Percentiles rank a stretch among this genome's conserved stretches.
phyloP scores from a whole-genome alignment of 1,284 basidiomycete species.

The Ustilago trichophora region DNA sequence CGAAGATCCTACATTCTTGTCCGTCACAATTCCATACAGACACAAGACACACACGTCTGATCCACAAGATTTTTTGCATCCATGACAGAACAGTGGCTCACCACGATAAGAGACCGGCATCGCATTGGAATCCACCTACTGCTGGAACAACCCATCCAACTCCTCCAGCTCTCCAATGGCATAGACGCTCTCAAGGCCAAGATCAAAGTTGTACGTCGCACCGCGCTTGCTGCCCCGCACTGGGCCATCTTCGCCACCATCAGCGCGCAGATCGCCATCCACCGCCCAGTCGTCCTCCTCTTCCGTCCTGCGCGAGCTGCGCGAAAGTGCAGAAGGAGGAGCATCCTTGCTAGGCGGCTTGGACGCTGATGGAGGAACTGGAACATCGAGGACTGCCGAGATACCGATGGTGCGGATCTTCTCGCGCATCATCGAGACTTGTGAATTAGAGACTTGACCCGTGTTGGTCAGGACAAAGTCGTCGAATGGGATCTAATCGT shows the following conservation, averaged over 20 bases:
- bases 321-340: constrained; percentile 23
- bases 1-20: not conserved
- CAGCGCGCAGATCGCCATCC: constrained; percentile 22
- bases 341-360: constrained; percentile 32
- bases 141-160: constrained; percentile 44
- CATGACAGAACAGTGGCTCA: too few relatives aligned
- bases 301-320: constrained; percentile 3
- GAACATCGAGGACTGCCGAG: constrained; percentile 68
- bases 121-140: not conserved
- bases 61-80: too few relatives aligned
- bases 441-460: constrained; percentile 74
- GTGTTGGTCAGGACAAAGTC: constrained; percentile 84
- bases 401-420: constrained; percentile 82
- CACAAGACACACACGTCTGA: too few relatives aligned
- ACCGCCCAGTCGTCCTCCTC: constrained; percentile 33
- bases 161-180: constrained; percentile 55
- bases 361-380: constrained; percentile 34
- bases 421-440: constrained; percentile 79
- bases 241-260: not conserved
- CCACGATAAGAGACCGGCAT: too few relatives aligned
- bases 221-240: constrained; percentile 53
- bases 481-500: constrained; percentile 77
- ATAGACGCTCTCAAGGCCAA: constrained; percentile 67
- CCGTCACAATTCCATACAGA: too few relatives aligned
- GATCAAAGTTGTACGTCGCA: constrained; percentile 67